Evolutionary conservation across 2,329 filamentous ascomycete species (phyloP).

Genomic region (Colletotrichum orbiculare): DNA sequence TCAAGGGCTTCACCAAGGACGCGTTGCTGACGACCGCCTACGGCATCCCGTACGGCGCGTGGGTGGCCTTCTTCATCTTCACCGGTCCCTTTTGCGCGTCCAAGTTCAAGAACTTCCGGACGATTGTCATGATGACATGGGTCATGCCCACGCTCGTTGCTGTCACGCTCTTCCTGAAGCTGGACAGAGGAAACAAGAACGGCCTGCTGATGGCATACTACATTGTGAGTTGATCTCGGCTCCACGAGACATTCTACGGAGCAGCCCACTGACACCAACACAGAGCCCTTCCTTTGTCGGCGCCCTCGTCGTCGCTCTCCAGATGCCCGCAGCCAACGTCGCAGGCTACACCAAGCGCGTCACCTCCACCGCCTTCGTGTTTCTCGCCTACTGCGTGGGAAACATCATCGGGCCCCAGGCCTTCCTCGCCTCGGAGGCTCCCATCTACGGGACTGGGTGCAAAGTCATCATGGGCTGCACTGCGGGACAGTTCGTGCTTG

Average conservation of each 20-base stretch:
- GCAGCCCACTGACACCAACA: conserved; percentile 43
- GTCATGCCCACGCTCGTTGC: conserved; percentile 56
- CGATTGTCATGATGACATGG: conserved; percentile 63
- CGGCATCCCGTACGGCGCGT: conserved; percentile 65
- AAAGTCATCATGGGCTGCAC: conserved; percentile 60
- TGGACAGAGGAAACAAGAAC: conserved; percentile 48
- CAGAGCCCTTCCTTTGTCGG: conserved; percentile 53
- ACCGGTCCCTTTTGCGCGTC: conserved; percentile 63
- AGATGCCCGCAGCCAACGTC: conserved; percentile 60
- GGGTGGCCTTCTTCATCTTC: conserved; percentile 63
- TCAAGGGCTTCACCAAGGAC: conserved; percentile 46
- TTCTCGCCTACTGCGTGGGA: conserved; percentile 53
- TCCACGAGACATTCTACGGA: conserved; percentile 57
- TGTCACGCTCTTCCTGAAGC: conserved; percentile 51
- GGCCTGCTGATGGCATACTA: conserved; percentile 55
- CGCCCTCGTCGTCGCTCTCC: conserved; percentile 61
- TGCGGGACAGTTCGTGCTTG: conserved; percentile 51
- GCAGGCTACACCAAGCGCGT: conserved; percentile 60
- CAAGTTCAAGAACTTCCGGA: conserved; percentile 60
- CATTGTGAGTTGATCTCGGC: conserved; percentile 54
- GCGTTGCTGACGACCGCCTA: conserved; percentile 57
- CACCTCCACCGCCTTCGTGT: conserved; percentile 57
- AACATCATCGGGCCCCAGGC: conserved; percentile 53
- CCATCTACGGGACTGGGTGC: conserved; percentile 61
- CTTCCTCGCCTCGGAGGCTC: conserved; percentile 49